A percentile compares a stretch with the other conserved stretches of the same genome.
phyloP scores from a whole-genome alignment of 352 stramenopile genomes.

The Globisporangium megalacanthum region DNA sequence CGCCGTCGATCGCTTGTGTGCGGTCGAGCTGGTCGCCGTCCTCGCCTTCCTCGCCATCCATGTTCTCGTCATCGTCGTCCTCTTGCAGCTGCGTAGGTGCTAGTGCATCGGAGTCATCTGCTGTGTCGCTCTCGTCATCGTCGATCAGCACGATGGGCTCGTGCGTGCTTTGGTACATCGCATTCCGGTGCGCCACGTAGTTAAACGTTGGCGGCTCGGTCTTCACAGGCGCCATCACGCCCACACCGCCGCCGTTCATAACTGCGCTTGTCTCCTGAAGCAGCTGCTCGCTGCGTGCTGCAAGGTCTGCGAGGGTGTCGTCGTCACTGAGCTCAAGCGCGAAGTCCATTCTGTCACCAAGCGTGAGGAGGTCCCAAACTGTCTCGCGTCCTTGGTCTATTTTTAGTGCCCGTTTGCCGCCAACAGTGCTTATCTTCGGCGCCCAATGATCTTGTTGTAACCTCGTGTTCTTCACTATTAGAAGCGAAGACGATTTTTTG shows the following conservation, averaged over 20 bases:
- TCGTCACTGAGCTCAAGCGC: not conserved
- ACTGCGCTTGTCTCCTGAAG: not conserved
- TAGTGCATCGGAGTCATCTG: not conserved
- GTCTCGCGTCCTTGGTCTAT: too few relatives aligned
- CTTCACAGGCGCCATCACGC: not conserved
- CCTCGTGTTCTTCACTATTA: not conserved
- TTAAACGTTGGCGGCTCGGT: not conserved
- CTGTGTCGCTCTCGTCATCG: slow-evolving; percentile 6
- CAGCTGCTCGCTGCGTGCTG: not conserved
- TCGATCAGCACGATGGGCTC: slow-evolving; percentile 9
- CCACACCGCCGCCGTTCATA: not conserved
- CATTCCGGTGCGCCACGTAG: slow-evolving; percentile 5
- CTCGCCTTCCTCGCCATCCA: slow-evolving; percentile 2
- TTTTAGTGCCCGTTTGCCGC: not conserved
- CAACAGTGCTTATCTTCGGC: not conserved
- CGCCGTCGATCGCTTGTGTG: slow-evolving; percentile 10
- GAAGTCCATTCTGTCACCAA: not conserved
- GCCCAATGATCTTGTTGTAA: too few relatives aligned
- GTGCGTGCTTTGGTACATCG: not conserved
- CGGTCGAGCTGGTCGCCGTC: not conserved
- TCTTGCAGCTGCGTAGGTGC: not conserved
- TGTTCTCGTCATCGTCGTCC: slow-evolving; percentile 19
- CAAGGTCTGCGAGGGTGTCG: not conserved
- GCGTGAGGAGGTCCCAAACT: too few relatives aligned
- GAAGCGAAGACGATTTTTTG: not conserved